Evolutionary conservation across 768 basidiomycete species (phyloP).

Genomic region (Naganishia vaughanmartiniae): DNA sequence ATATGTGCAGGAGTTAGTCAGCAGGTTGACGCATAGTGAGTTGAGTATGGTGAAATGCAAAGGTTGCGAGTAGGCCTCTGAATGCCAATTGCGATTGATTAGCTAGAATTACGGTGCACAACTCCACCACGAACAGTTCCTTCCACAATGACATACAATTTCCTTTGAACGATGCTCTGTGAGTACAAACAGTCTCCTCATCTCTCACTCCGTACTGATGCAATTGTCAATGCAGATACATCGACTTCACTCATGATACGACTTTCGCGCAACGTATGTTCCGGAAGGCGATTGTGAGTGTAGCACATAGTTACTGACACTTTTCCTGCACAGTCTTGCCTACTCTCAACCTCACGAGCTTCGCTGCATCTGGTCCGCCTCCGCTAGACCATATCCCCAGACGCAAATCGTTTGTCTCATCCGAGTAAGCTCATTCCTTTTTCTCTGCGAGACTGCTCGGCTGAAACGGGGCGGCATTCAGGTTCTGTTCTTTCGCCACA

Average conservation of each 20-base stretch:
- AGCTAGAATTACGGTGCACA: constrained; percentile 54
- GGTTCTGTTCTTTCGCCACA: constrained; percentile 79
- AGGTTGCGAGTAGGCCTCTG: not conserved
- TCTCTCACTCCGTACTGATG: not conserved
- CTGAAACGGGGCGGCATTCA: constrained; percentile 16
- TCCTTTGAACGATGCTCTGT: constrained; percentile 46
- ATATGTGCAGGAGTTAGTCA: constrained; percentile 49
- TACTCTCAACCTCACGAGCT: constrained; percentile 51
- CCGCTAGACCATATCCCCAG: constrained; percentile 51
- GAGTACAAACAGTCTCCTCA: constrained; percentile 22
- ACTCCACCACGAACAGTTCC: constrained; percentile 81
- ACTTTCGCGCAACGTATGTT: constrained; percentile 33
- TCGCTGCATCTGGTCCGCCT: constrained; percentile 46
- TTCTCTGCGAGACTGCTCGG: not conserved
- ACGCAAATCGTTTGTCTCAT: constrained; percentile 63
- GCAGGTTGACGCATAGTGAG: constrained; percentile 47
- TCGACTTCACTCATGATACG: constrained; percentile 55
- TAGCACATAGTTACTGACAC: constrained; percentile 23
- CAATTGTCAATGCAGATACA: constrained; percentile 42
- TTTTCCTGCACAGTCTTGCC: constrained; percentile 42
- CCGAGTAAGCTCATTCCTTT: constrained; percentile 55
- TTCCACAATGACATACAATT: constrained; percentile 61
- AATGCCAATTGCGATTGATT: not conserved
- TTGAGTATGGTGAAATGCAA: not conserved
- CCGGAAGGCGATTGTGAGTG: not conserved